Percentiles rank a stretch among this genome's conserved stretches.
Evolutionary conservation across 805 yeast genomes (phyloP).

Genomic region (Candida ficus): DNA sequence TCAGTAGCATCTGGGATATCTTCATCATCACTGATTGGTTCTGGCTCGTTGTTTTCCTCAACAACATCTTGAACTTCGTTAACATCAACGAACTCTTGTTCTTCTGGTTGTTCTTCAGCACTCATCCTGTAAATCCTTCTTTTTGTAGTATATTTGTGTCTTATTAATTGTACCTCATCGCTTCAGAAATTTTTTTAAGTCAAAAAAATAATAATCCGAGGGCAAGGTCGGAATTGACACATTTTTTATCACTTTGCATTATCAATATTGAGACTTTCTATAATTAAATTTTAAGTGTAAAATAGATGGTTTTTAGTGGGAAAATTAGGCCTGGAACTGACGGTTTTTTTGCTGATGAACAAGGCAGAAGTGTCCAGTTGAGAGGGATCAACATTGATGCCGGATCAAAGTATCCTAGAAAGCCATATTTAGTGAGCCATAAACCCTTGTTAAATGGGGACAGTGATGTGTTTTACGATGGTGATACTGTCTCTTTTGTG

Average conservation of each 20-base stretch:
- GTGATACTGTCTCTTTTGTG: slow-evolving; percentile 74
- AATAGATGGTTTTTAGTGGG: slow-evolving; percentile 9
- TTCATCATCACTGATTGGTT: slow-evolving; percentile 27
- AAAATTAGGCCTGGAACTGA: slow-evolving; percentile 31
- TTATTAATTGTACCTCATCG: slow-evolving; percentile 5
- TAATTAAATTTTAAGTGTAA: not conserved
- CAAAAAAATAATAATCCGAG: not conserved
- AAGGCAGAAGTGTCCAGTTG: slow-evolving; percentile 57
- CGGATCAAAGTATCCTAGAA: slow-evolving; percentile 61
- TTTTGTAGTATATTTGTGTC: not conserved
- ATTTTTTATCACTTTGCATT: no score
- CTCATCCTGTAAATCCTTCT: not conserved
- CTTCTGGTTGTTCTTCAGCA: slow-evolving; percentile 8
- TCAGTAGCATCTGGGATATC: slow-evolving; percentile 29
- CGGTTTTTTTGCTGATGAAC: slow-evolving; percentile 53
- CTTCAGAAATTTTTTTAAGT: slow-evolving; percentile 2
- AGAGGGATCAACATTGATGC: slow-evolving; percentile 84
- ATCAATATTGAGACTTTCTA: not conserved
- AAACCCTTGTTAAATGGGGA: slow-evolving; percentile 22
- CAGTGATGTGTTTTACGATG: slow-evolving; percentile 53
- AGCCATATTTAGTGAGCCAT: slow-evolving; percentile 43
- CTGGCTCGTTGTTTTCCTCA: slow-evolving; percentile 24
- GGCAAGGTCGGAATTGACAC: not conserved
- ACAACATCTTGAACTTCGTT: slow-evolving; percentile 42
- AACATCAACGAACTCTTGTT: slow-evolving; percentile 32